phyloP scores from a whole-genome alignment of 257 asterid species.

The Fraxinus americana region DNA sequence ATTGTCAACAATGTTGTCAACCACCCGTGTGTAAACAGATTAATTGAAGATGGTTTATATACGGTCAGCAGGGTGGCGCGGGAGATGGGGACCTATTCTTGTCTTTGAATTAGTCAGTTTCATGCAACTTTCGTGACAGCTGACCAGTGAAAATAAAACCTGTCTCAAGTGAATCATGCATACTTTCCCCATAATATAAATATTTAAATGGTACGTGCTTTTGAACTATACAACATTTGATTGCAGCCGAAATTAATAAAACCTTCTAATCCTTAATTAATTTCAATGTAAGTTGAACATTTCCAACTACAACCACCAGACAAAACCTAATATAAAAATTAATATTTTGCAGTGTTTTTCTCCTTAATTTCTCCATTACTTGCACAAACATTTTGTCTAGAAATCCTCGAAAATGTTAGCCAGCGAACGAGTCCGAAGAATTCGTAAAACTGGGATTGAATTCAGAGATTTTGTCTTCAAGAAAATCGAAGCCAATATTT shows the following conservation, averaged over 20 bases:
- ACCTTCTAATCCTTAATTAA: background rate
- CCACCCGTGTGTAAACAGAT: too few species aligned
- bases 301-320: background rate
- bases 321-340: background rate
- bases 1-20: too few species aligned
- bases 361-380: background rate
- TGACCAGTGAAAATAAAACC: background rate
- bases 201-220: background rate
- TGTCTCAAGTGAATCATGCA: background rate
- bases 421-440: background rate
- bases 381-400: background rate
- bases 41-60: background rate
- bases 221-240: background rate
- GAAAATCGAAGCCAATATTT: conserved; percentile 20
- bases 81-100: background rate
- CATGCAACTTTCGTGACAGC: conserved; percentile 40
- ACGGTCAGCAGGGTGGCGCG: background rate
- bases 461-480: conserved; percentile 14
- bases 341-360: background rate
- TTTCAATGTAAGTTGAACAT: background rate
- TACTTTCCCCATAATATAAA: background rate
- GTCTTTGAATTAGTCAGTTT: conserved; percentile 24
- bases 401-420: background rate
- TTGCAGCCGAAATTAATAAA: background rate
- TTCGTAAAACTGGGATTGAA: background rate